Conservation (phyloP, 495 filamentous ascomycete genomes). For the Trichoderma parareesei region DNA sequence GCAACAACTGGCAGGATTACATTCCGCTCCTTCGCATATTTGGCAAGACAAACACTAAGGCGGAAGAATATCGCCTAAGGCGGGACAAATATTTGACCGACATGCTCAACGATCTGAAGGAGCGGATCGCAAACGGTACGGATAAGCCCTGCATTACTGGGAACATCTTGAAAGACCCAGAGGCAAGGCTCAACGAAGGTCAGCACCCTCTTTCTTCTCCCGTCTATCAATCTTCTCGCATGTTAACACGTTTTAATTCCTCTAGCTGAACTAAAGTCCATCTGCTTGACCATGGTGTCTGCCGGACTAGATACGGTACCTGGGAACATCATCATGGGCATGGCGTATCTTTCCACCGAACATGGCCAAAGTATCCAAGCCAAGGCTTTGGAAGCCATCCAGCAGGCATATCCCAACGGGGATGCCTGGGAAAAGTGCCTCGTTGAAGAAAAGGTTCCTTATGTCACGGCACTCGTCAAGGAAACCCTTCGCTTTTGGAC, state of each 20-base stretch:
- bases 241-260: not conserved
- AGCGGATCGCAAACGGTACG: constrained; percentile 49
- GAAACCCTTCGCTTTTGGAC: constrained; percentile 65
- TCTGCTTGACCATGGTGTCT: constrained; percentile 69
- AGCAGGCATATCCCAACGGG: constrained; percentile 53
- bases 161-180: constrained; percentile 58
- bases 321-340: constrained; percentile 61
- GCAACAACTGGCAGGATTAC: constrained; percentile 66
- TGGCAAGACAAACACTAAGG: constrained; percentile 44
- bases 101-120: constrained; percentile 52
- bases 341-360: constrained; percentile 58
- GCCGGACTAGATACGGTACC: constrained; percentile 64
- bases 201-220: constrained; percentile 11
- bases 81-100: constrained; percentile 51
- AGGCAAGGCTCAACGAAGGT: constrained; percentile 55
- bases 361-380: constrained; percentile 56
- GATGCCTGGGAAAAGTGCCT: constrained; percentile 60
- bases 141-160: constrained; percentile 66
- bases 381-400: constrained; percentile 55
- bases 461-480: constrained; percentile 61
- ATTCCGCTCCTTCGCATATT: constrained; percentile 52
- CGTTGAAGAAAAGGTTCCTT: constrained; percentile 61
- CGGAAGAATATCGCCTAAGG: constrained; percentile 44
- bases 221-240: no score
- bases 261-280: constrained; percentile 58